Conservation (phyloP, 2,329 filamentous ascomycete species). For the Microdochium nivale region DNA sequence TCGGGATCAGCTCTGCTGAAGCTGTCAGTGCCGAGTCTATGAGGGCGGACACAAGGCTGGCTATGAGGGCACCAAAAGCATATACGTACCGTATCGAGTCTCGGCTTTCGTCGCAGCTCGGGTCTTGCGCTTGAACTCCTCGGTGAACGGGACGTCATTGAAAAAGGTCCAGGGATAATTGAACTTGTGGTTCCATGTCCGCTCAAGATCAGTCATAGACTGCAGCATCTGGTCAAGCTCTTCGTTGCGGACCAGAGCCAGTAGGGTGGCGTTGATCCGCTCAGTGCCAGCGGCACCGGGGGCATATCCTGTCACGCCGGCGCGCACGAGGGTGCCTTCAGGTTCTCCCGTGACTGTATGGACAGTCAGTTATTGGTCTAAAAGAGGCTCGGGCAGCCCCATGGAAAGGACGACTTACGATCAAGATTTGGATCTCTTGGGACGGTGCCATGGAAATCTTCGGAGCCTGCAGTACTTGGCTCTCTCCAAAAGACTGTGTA, state of each 20-base stretch:
- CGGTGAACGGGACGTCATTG: slow-evolving; percentile 88
- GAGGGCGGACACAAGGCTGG: not conserved
- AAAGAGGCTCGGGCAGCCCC: not conserved
- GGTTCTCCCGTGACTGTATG: slow-evolving; percentile 72
- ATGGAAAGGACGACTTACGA: slow-evolving; percentile 44
- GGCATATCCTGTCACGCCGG: slow-evolving; percentile 63
- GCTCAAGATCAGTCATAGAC: slow-evolving; percentile 85
- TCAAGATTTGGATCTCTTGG: slow-evolving; percentile 80
- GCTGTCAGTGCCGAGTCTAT: not conserved
- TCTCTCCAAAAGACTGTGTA: slow-evolving; percentile 61
- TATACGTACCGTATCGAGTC: slow-evolving; percentile 63
- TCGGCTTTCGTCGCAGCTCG: slow-evolving; percentile 79
- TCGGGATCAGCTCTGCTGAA: slow-evolving; percentile 69
- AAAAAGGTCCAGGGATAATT: slow-evolving; percentile 99
- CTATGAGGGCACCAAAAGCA: not conserved
- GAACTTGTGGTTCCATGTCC: slow-evolving; percentile 97
- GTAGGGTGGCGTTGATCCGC: slow-evolving; percentile 86
- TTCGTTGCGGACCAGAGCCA: slow-evolving; percentile 86
- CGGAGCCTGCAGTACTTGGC: slow-evolving; percentile 25
- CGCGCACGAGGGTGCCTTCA: slow-evolving; percentile 63
- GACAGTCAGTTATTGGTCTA: slow-evolving; percentile 3
- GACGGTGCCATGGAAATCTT: slow-evolving; percentile 29
- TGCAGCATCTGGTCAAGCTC: slow-evolving; percentile 77
- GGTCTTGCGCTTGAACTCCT: slow-evolving; percentile 84
- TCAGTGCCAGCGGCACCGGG: slow-evolving; percentile 66